Conservation (phyloP, 2,329 filamentous ascomycete species). For the Monilinia fructigena region DNA sequence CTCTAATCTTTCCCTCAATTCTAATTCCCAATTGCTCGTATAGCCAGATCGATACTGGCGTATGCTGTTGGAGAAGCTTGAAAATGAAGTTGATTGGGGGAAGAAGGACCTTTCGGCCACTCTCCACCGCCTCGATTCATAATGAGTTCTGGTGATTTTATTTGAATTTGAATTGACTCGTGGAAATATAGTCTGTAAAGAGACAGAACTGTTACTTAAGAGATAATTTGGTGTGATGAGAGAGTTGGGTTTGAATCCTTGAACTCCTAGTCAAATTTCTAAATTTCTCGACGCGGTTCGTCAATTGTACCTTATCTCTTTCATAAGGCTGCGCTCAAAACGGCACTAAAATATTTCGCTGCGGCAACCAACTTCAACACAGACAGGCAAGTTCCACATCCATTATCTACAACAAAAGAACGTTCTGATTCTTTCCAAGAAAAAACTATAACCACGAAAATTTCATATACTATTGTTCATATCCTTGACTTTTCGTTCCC, state of each 20-base stretch:
- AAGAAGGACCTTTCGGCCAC: slow-evolving; percentile 65
- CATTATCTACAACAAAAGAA: slow-evolving; percentile 18
- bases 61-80: slow-evolving; percentile 76
- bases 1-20: slow-evolving; percentile 95
- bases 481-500: not conserved
- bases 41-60: slow-evolving; percentile 90
- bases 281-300: slow-evolving; percentile 17
- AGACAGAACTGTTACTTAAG: not conserved
- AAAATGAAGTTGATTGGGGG: slow-evolving; percentile 87
- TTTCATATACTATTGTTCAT: not conserved
- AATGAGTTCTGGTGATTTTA: slow-evolving; percentile 21
- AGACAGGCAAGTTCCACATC: not conserved
- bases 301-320: slow-evolving; percentile 6
- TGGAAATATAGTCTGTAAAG: not conserved
- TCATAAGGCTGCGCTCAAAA: slow-evolving; percentile 20
- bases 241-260: slow-evolving; percentile 18
- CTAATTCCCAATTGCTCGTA: slow-evolving; percentile 93
- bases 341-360: slow-evolving; percentile 23
- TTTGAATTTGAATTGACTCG: slow-evolving; percentile 3
- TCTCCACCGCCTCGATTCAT: slow-evolving; percentile 42
- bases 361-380: slow-evolving; percentile 17
- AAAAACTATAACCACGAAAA: not conserved
- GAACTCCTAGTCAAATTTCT: slow-evolving; percentile 14
- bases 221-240: slow-evolving; percentile 1
- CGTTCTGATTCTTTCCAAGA: slow-evolving; percentile 20